phyloP scores from a whole-genome alignment of 257 asterid species.

The Phtheirospermum japonicum region DNA sequence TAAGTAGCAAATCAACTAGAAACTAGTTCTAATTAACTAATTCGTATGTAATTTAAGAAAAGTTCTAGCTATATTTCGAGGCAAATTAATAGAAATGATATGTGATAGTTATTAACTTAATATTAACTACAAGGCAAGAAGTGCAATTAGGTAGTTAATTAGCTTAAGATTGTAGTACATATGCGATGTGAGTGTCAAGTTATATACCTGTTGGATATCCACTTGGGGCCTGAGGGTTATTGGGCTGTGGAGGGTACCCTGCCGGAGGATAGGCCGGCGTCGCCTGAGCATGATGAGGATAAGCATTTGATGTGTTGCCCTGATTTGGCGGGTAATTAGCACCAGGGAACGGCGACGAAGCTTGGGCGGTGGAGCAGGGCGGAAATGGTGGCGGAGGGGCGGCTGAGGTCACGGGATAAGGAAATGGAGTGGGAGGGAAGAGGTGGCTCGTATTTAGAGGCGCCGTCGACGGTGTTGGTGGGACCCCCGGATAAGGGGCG shows the following conservation, averaged over 20 bases:
- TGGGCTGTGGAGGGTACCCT: conserved; percentile 34
- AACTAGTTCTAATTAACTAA: no score
- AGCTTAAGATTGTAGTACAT: no score
- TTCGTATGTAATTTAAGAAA: no score
- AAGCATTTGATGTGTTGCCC: conserved; percentile 20
- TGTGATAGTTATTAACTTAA: no score
- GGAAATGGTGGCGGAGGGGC: conserved; percentile 38
- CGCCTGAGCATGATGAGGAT: conserved; percentile 7
- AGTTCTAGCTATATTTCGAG: no score
- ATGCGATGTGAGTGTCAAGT: no score
- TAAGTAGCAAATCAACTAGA: no score
- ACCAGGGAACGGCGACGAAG: conserved; percentile 23
- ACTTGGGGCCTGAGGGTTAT: conserved; percentile 32
- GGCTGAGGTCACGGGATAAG: conserved; percentile 30
- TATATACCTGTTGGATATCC: conserved; percentile 41
- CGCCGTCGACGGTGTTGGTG: conserved; percentile 7
- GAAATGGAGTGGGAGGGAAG: conserved; percentile 33
- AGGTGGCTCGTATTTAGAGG: conserved; percentile 26
- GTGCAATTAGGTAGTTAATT: no score
- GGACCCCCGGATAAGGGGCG: conserved; percentile 5
- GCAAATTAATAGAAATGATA: no score
- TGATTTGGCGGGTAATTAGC: conserved; percentile 30
- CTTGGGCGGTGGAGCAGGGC: conserved; percentile 26
- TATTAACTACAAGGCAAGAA: no score
- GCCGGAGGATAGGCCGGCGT: conserved; percentile 30